These are phyloP conservation scores for Neurospora tetrasperma DNA, from an alignment of 495 filamentous ascomycete species.

Conservation along the genomic window DNA sequence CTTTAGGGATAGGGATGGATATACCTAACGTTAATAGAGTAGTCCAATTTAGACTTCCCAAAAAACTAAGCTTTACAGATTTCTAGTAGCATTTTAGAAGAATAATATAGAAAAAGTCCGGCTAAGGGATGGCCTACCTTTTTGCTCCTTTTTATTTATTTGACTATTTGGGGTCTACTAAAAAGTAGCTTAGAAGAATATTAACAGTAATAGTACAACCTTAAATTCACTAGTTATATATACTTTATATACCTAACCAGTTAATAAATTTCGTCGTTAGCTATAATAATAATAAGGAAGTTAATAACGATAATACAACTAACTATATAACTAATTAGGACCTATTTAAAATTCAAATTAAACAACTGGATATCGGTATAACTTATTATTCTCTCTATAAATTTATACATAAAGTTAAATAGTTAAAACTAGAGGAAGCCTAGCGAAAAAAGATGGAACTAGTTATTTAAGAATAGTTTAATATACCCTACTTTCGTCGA, in stretches of 20 bases:
- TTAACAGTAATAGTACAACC: no score
- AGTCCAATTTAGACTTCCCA: no score
- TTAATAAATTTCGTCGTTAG: neutral
- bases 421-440: neutral
- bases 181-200: no score
- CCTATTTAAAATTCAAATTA: neutral
- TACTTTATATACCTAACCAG: neutral
- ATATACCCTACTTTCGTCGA: neutral
- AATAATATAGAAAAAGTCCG: no score
- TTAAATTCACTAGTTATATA: neutral
- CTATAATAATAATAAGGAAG: neutral
- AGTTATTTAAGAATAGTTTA: neutral
- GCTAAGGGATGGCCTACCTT: no score
- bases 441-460: neutral
- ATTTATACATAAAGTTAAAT: neutral
- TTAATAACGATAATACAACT: neutral
- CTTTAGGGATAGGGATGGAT: no score
- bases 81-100: no score
- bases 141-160: no score
- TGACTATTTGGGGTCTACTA: no score
- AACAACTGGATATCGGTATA: no score
- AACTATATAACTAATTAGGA: neutral
- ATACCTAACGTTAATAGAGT: no score
- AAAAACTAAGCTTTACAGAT: no score
- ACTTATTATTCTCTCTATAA: neutral